Percentiles rank a stretch among this genome's conserved stretches.
Evolutionary conservation across 441 rosid species (phyloP).

Genomic region (Mallotus japonicus): DNA sequence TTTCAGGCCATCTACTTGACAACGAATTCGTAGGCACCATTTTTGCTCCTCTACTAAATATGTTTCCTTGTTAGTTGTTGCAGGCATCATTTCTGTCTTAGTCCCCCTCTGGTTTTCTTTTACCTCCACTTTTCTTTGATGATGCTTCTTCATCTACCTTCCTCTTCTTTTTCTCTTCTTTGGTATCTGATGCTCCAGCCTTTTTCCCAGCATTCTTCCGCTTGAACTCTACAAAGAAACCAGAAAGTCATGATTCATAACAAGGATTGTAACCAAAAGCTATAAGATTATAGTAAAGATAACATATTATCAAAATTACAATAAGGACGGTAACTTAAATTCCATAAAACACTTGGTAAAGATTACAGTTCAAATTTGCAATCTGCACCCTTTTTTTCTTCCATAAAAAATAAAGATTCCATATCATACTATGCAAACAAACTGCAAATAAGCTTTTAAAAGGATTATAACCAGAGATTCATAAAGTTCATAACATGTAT

Average conservation of each 20-base stretch:
- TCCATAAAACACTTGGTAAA: background rate
- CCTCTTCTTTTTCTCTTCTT: constrained; percentile 52
- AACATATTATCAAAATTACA: background rate
- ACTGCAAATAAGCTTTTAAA: background rate
- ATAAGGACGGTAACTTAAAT: background rate
- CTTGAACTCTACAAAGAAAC: constrained; percentile 46
- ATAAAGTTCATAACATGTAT: background rate
- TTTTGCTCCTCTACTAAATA: background rate
- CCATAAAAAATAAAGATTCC: too few relatives aligned
- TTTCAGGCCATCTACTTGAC: background rate
- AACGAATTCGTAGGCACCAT: background rate
- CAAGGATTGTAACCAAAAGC: background rate
- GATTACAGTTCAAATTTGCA: background rate
- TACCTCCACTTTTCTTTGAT: constrained; percentile 29
- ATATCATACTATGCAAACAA: too few relatives aligned
- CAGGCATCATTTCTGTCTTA: background rate
- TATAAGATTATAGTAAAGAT: background rate
- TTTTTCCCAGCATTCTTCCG: constrained; percentile 59
- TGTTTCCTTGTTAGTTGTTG: background rate
- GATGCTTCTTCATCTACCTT: constrained; percentile 35
- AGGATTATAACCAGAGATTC: background rate
- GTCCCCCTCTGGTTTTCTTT: constrained; percentile 26
- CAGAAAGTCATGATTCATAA: background rate
- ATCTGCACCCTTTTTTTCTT: too few relatives aligned
- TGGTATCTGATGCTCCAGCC: constrained; percentile 41